Base-by-base conservation (phyloP, 1,284 basidiomycete genomes). In the Veloporphyrellus conicus region DNA sequence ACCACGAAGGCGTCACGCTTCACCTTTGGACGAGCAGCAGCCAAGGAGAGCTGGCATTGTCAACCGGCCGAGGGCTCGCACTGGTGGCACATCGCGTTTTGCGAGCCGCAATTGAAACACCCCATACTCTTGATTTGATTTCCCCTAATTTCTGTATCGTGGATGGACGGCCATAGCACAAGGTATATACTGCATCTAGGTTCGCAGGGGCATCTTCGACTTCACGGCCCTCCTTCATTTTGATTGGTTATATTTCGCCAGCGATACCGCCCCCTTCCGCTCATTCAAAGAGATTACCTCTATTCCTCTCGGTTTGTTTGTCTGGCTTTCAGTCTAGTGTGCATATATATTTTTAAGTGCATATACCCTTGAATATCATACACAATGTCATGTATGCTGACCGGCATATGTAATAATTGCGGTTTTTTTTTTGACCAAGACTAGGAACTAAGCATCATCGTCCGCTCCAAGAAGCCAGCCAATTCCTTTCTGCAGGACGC, bases 401-500 rank as follows among this genome's bases (percentile, higher is more conserved):
- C 11, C 27, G 25, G 35, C 43, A 51, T 43, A 50, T 53, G 49
- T 57, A 64, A 59, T 48, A 41, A 36, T 41, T 44, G 48, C 14
- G 23, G 37, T 44, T 35, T 50, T 20, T 48, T n/a, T n/a, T n/a
- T n/a, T n/a, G 28, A 23, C 37, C 16, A 27, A 9, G 16, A 16
- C 25, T 8, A 35, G 35, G 18, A 12, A 25, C 53, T 31, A 63
- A 47, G 47, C 52, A 40, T 72, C 49, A 8, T 80, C 81, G 47
- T 91, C 88, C 16, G 82, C 85, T 29, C 90, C 90, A 54, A 93
- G 84, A 25, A 93, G 71, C 90, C 90, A 93, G 8, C 89, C 89
- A 42, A 93, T 85, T 12, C 90, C 90, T 59, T 84, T 83, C 40
- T 87, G 84, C 31, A 93, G 66, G 16, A 79, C 85, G 32, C 83